These are phyloP conservation scores for Yarrowia deformans DNA, from an alignment of 805 yeast genomes.

Conservation along the genomic window DNA sequence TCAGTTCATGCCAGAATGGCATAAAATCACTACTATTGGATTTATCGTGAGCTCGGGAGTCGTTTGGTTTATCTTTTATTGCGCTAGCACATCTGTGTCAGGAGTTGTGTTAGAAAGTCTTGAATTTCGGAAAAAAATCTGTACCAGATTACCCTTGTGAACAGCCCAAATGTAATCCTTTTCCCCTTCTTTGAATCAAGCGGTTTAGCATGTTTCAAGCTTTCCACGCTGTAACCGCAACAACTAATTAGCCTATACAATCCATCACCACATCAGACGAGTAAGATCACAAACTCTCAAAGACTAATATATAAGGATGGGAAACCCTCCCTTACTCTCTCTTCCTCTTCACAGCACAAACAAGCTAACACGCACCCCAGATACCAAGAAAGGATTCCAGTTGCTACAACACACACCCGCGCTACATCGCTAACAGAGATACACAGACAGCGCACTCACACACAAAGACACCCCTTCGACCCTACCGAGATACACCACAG, in stretches of 20 bases:
- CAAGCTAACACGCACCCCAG: slow-evolving; percentile 32
- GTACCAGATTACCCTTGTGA: too few species aligned
- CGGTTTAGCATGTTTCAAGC: too few species aligned
- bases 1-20: too few species aligned
- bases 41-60: too few species aligned
- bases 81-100: too few species aligned
- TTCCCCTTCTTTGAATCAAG: too few species aligned
- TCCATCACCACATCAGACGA: background rate
- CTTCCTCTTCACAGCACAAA: slow-evolving; percentile 9
- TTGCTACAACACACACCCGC: slow-evolving; percentile 6
- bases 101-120: too few species aligned
- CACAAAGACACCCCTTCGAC: background rate
- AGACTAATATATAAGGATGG: background rate
- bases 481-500: background rate
- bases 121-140: too few species aligned
- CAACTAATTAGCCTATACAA: background rate
- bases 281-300: slow-evolving; percentile 12
- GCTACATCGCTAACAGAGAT: slow-evolving; percentile 26
- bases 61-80: too few species aligned
- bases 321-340: background rate
- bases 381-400: slow-evolving; percentile 34
- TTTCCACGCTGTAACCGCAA: background rate
- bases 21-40: too few species aligned
- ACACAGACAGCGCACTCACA: slow-evolving; percentile 11
- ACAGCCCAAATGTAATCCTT: too few species aligned